Conservation (phyloP, 2,329 filamentous ascomycete species). For the Colletotrichum spaethianum region DNA sequence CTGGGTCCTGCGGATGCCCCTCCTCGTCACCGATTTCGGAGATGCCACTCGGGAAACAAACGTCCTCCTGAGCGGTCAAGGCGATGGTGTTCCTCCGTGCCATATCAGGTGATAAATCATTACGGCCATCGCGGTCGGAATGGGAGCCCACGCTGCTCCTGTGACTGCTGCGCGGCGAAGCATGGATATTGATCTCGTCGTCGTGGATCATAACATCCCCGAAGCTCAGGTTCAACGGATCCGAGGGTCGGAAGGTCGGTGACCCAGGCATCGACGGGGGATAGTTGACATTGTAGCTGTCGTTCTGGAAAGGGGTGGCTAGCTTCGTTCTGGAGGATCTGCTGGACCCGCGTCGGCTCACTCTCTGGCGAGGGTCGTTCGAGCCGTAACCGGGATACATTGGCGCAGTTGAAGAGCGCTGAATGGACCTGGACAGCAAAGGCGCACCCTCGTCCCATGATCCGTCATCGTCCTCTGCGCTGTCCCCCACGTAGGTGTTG, state of each 20-base stretch:
- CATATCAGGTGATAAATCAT: constrained; percentile 46
- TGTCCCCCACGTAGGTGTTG: constrained; percentile 52
- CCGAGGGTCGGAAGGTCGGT: constrained; percentile 65
- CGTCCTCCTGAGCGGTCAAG: constrained; percentile 83
- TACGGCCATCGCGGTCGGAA: constrained; percentile 47
- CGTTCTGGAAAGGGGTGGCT: constrained; percentile 52
- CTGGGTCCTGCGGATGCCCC: constrained; percentile 60
- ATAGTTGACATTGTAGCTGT: constrained; percentile 76
- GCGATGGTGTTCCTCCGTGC: constrained; percentile 69
- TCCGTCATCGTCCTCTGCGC: constrained; percentile 62
- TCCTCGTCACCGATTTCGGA: constrained; percentile 89
- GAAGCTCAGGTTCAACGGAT: constrained; percentile 70
- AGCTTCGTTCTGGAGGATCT: constrained; percentile 65
- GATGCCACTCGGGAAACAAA: constrained; percentile 88
- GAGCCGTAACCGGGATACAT: constrained; percentile 40
- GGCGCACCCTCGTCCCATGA: constrained; percentile 67
- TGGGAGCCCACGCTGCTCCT: constrained; percentile 49
- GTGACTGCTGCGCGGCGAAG: constrained; percentile 46
- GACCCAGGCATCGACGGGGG: constrained; percentile 78
- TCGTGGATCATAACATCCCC: constrained; percentile 81
- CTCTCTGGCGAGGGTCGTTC: constrained; percentile 42
- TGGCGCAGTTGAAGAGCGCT: constrained; percentile 47
- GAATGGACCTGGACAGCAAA: constrained; percentile 62
- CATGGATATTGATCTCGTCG: constrained; percentile 63
- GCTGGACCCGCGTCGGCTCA: constrained; percentile 64